Evolutionary conservation across 257 asterid genomes (phyloP).

Genomic region (Lithospermum erythrorhizon): DNA sequence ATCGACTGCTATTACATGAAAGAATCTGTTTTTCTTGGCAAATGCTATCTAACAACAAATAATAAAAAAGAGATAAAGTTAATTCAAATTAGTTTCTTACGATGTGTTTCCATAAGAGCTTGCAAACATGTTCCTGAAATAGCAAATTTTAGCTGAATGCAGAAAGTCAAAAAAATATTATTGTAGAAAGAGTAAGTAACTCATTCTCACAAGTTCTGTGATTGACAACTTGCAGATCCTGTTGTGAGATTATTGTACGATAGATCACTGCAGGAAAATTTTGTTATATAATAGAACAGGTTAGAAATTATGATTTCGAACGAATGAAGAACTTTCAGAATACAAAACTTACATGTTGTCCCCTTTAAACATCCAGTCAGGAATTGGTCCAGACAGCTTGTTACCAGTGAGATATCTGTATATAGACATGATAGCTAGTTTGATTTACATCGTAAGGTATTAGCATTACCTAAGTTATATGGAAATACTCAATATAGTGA

Average conservation of each 20-base stretch:
- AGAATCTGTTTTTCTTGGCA: not conserved
- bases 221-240: constrained; percentile 25
- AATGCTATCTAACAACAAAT: not conserved
- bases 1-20: constrained; percentile 9
- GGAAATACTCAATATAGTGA: too few relatives aligned
- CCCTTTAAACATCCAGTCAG: constrained; percentile 36
- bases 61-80: not conserved
- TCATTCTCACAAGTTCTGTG: constrained; percentile 35
- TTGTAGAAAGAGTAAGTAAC: not conserved
- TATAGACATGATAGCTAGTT: too few relatives aligned
- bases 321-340: not conserved
- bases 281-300: too few relatives aligned
- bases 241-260: constrained; percentile 53
- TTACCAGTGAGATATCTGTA: constrained; percentile 52
- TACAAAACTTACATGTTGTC: constrained; percentile 20
- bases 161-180: not conserved
- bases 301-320: not conserved
- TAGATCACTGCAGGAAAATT: constrained; percentile 34
- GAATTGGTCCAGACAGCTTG: constrained; percentile 36
- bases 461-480: too few relatives aligned
- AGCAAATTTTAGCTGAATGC: constrained; percentile 8
- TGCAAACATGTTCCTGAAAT: constrained; percentile 48
- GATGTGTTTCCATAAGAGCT: constrained; percentile 39
- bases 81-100: constrained; percentile 22
- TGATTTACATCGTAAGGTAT: too few relatives aligned